Evolutionary conservation across 345 rosid species (phyloP), one percentile per base, ranked within the genome.

Genomic region (Turnera subulata): DNA sequence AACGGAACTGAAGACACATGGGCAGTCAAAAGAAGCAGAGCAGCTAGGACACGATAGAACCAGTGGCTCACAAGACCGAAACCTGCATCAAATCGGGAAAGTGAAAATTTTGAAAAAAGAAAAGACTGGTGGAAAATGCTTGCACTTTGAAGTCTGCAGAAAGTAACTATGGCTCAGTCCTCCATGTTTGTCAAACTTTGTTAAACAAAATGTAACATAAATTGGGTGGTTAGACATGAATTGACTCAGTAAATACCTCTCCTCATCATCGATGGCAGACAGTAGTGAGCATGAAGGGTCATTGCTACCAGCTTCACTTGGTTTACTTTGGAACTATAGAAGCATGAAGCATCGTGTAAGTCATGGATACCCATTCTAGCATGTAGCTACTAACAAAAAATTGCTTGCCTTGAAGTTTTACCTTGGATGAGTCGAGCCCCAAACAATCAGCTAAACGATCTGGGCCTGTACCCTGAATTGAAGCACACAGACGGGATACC

Each of bases 401-500:
- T 35, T 10, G 35, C 29, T 16, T 10, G 57, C 56, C 51, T 4
- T 18, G 49, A 55, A 61, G 54, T 50, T 50, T 74, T 79, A 93
- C 99, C 97, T 82, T 89, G 43, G 97, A 85, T 63, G 97, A 80
- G 72, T 93, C 99, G 50, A 89, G 91, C 68, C 99, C 99, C 75
- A 93, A 67, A 73, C 99, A 93, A 73, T 87, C 85, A 64, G 99
- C 99, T 77, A 93, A 66, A 35, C 89, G 89, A 72, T 70, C 99
- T 33, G 96, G 96, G 72, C 91, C 87, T 51, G 97, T 93, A 51
- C 97, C 99, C 74, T 93, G 96, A 56, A 93, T 87, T 72, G 94
- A 85, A 64, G 96, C 96, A 59, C 99, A 89, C 20, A 93, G 62
- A 45, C 99, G 89, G 25, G 99, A 85, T 54, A 93, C 94, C 45